phyloP scores from a whole-genome alignment of 345 rosid genomes.

The Pistacia vera region DNA sequence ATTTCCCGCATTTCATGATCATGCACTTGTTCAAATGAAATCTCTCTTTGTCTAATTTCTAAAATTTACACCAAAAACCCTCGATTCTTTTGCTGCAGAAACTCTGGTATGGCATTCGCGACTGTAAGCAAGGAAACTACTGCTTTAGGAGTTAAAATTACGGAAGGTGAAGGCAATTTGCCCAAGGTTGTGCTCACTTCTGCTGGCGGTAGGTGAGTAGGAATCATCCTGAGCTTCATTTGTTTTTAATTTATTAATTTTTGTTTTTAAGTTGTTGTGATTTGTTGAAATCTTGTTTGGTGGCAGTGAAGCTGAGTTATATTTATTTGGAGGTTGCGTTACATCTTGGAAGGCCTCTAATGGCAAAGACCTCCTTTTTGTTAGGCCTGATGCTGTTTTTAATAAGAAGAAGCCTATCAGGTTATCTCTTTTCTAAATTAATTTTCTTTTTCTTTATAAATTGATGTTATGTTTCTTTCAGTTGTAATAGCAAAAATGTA shows the following conservation, averaged over 20 bases:
- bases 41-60: neutral
- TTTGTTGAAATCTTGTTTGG: neutral
- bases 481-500: neutral
- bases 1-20: neutral
- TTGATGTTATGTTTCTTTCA: neutral
- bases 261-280: neutral
- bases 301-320: slow-evolving; percentile 85
- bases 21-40: neutral
- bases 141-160: slow-evolving; percentile 52
- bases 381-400: slow-evolving; percentile 95
- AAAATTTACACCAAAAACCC: neutral
- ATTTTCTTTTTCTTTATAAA: neutral
- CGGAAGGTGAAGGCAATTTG: slow-evolving; percentile 87
- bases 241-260: neutral
- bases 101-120: slow-evolving; percentile 61
- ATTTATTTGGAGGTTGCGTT: slow-evolving; percentile 84
- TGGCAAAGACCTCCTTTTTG: slow-evolving; percentile 86
- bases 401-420: slow-evolving; percentile 89
- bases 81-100: slow-evolving; percentile 27
- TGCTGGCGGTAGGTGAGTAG: slow-evolving; percentile 59
- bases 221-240: neutral
- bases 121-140: slow-evolving; percentile 28
- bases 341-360: slow-evolving; percentile 83
- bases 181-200: slow-evolving; percentile 85
- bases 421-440: slow-evolving; percentile 30